These are phyloP conservation scores for Podila verticillata DNA, from an alignment of 192 early-diverging fungal genomes.

Conservation along the genomic window DNA sequence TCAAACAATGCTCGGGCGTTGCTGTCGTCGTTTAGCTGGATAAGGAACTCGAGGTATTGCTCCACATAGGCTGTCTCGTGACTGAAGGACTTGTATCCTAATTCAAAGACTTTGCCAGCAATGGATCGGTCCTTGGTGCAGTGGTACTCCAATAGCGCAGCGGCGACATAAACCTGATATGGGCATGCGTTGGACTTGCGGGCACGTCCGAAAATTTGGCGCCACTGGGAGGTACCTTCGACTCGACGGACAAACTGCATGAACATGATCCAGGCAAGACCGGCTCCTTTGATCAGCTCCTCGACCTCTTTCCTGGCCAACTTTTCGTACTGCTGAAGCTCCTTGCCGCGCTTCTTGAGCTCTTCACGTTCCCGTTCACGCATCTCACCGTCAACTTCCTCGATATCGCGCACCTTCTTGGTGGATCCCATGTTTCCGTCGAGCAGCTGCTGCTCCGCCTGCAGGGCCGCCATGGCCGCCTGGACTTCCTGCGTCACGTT, in stretches of 20 bases:
- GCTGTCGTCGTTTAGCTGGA: constrained; percentile 90
- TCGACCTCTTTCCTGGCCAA: constrained; percentile 63
- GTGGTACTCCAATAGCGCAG: constrained; percentile 93
- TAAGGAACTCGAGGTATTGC: constrained; percentile 89
- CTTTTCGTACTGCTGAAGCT: constrained; percentile 69
- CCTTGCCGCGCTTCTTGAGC: constrained; percentile 67
- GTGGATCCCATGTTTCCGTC: constrained; percentile 43
- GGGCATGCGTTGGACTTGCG: constrained; percentile 79
- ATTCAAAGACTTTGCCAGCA: constrained; percentile 91
- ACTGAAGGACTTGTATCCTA: constrained; percentile 83
- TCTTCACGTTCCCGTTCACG: constrained; percentile 60
- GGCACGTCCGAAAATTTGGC: constrained; percentile 80
- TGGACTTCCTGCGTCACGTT: constrained; percentile 57
- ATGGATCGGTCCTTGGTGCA: constrained; percentile 83
- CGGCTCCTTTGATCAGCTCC: constrained; percentile 65
- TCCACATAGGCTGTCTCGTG: constrained; percentile 78
- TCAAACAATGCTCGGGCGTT: constrained; percentile 94
- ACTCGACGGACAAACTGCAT: constrained; percentile 83
- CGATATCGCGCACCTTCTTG: constrained; percentile 54
- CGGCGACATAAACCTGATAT: constrained; percentile 71
- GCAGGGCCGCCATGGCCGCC: constrained; percentile 42
- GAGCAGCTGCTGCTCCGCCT: constrained; percentile 46
- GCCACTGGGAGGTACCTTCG: constrained; percentile 65
- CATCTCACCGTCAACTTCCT: constrained; percentile 68
- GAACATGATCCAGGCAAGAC: constrained; percentile 87